Evolutionary conservation across 2,329 filamentous ascomycete genomes (phyloP).

Genomic region (Arachnomyces sp.): DNA sequence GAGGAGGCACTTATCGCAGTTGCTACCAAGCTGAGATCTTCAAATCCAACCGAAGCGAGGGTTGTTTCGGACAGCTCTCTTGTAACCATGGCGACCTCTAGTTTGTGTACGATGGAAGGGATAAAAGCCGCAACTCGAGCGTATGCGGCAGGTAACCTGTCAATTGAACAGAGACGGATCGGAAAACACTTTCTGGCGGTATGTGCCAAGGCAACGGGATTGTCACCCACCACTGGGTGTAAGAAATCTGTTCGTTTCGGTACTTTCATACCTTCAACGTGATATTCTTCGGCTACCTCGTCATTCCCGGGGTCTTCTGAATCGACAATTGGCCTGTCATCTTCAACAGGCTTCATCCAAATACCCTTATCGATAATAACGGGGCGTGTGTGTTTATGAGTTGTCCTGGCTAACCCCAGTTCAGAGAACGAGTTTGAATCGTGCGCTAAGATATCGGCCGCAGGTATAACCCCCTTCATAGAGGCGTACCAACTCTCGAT

Average conservation of each 20-base stretch:
- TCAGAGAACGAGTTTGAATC: slow-evolving; percentile 4
- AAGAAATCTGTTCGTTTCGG: slow-evolving; percentile 28
- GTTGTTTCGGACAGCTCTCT: slow-evolving; percentile 49
- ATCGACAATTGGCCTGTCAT: slow-evolving; percentile 1
- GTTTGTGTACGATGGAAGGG: slow-evolving; percentile 62
- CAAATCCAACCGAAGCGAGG: slow-evolving; percentile 47
- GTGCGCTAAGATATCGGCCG: slow-evolving; percentile 4
- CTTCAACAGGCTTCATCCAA: slow-evolving; percentile 10
- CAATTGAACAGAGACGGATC: slow-evolving; percentile 21
- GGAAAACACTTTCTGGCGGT: slow-evolving; percentile 14
- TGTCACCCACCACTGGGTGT: slow-evolving; percentile 15
- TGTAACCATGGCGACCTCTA: slow-evolving; percentile 59
- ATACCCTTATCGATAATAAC: slow-evolving; percentile 13
- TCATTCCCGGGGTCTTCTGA: slow-evolving; percentile 7
- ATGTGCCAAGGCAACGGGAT: slow-evolving; percentile 14
- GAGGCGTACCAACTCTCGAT: slow-evolving; percentile 15
- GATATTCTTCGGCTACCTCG: background rate
- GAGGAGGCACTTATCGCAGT: slow-evolving; percentile 62
- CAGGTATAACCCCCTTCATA: slow-evolving; percentile 10
- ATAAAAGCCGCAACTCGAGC: slow-evolving; percentile 52
- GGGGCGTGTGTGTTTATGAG: slow-evolving; percentile 11
- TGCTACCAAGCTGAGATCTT: slow-evolving; percentile 48
- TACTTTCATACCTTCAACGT: slow-evolving; percentile 20
- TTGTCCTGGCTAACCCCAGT: slow-evolving; percentile 15
- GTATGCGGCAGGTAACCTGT: slow-evolving; percentile 38